phyloP scores from a whole-genome alignment of 148 eudicot species.

The Talinum fruticosum region DNA sequence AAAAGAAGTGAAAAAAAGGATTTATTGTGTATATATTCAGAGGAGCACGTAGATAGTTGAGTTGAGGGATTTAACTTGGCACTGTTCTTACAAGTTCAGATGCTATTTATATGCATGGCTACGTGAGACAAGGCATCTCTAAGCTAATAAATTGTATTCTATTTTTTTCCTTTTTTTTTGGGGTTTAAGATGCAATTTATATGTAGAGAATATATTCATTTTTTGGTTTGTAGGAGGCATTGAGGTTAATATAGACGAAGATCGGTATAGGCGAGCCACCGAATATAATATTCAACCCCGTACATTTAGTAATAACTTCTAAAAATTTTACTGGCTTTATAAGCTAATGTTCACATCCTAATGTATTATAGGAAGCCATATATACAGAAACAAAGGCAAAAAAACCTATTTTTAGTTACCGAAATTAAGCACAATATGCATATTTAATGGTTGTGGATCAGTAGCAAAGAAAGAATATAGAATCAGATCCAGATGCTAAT shows the following conservation, averaged over 20 bases:
- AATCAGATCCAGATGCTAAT: slow-evolving; percentile 6
- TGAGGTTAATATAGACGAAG: neutral
- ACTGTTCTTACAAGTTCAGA: neutral
- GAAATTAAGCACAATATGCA: too few species aligned
- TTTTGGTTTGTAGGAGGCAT: neutral
- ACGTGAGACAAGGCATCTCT: slow-evolving; percentile 13
- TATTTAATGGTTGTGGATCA: too few species aligned
- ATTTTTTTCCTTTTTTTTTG: neutral
- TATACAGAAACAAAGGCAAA: too few species aligned
- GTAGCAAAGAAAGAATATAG: neutral
- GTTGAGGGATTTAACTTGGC: neutral
- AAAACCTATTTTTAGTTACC: too few species aligned
- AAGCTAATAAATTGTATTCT: neutral
- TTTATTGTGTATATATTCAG: too few species aligned
- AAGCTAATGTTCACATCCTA: too few species aligned
- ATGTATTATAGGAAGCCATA: too few species aligned
- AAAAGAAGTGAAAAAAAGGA: neutral
- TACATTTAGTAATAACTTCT: too few species aligned
- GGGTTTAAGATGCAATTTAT: neutral
- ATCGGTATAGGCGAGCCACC: too few species aligned
- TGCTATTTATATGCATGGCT: slow-evolving; percentile 8
- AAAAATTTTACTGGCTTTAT: too few species aligned
- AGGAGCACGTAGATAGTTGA: neutral
- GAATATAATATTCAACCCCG: too few species aligned
- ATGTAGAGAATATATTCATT: neutral